These are phyloP conservation scores for Xerocomus cyaneibrunnescens DNA, from an alignment of 1,284 basidiomycete species.

Conservation along the genomic window DNA sequence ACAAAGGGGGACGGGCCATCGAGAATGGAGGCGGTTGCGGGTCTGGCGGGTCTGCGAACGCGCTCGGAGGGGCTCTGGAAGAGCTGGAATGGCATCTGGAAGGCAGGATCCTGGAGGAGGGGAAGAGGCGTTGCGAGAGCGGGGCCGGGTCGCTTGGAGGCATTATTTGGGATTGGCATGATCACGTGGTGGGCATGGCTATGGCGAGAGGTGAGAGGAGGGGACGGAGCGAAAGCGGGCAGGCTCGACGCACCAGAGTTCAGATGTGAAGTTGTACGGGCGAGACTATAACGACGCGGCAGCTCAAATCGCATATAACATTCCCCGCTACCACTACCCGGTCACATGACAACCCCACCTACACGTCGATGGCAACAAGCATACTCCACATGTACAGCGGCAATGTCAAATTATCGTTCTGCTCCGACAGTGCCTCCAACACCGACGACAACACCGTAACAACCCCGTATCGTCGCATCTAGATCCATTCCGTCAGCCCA, in stretches of 20 bases:
- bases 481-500: slow-evolving; percentile 22
- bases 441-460: slow-evolving; percentile 66
- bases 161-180: slow-evolving; percentile 30
- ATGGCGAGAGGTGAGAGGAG: not conserved
- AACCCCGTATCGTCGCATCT: slow-evolving; percentile 55
- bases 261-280: too few species aligned
- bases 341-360: slow-evolving; percentile 26
- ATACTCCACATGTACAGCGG: slow-evolving; percentile 89
- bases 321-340: slow-evolving; percentile 27
- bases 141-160: slow-evolving; percentile 12
- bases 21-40: slow-evolving; percentile 51
- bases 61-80: slow-evolving; percentile 24
- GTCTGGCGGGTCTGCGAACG: slow-evolving; percentile 38
- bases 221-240: too few species aligned
- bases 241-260: too few species aligned
- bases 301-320: too few species aligned
- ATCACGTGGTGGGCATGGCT: slow-evolving; percentile 24
- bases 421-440: slow-evolving; percentile 85
- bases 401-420: slow-evolving; percentile 93
- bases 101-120: slow-evolving; percentile 25
- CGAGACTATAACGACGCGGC: too few species aligned
- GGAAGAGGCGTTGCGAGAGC: slow-evolving; percentile 26
- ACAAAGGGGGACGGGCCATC: slow-evolving; percentile 34
- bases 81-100: slow-evolving; percentile 36
- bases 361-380: slow-evolving; percentile 49